Conservation (phyloP, 306 rosid species). For the Spatholobus suberectus region DNA sequence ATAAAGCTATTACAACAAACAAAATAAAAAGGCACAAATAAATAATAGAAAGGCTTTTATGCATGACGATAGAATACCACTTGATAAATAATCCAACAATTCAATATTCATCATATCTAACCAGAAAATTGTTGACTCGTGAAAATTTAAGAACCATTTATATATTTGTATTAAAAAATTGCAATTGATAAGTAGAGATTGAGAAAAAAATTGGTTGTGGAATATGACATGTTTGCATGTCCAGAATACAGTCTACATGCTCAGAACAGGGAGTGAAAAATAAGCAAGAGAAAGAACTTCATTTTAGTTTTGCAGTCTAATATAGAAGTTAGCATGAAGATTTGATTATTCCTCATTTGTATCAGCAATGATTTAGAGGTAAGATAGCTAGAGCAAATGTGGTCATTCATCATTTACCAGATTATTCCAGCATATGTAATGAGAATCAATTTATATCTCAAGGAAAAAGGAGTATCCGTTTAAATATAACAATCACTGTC, state of each 20-base stretch:
- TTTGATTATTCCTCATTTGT: neutral
- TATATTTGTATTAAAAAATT: neutral
- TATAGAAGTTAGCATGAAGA: neutral
- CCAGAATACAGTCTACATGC: neutral
- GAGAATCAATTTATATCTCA: conserved; percentile 27
- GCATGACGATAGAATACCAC: neutral
- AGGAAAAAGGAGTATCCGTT: neutral
- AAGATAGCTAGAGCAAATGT: neutral
- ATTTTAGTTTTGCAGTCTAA: neutral
- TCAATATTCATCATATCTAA: neutral
- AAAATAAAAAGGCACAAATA: neutral
- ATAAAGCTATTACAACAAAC: neutral
- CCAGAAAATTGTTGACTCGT: neutral
- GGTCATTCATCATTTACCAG: neutral
- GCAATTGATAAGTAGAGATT: neutral
- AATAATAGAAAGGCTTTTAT: neutral
- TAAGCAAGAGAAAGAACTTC: neutral
- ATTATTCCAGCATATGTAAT: conserved; percentile 18
- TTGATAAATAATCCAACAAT: neutral
- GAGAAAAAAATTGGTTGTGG: neutral
- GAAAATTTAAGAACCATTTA: neutral
- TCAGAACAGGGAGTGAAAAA: neutral
- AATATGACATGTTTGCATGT: neutral
- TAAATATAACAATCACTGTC: conserved; percentile 23
- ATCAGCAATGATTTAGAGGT: neutral